Evolutionary conservation across 805 yeast genomes (phyloP), one percentile per base, ranked within the genome.

Genomic region (Candida takata): DNA sequence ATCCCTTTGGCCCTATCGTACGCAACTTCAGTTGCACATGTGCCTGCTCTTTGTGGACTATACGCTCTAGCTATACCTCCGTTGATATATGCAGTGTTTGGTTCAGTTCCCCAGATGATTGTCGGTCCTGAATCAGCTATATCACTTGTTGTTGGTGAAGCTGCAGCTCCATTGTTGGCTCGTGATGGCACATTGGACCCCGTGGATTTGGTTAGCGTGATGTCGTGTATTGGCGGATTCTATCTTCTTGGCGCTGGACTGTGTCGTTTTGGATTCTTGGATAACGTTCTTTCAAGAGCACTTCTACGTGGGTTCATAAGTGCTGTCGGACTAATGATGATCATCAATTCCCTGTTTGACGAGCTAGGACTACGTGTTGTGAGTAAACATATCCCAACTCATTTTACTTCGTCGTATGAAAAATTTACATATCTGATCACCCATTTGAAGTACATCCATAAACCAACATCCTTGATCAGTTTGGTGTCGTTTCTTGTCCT

Each of bases 71-170:
- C 84, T 1, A 65, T 83, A 4, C 85, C 92, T 0, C 94, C 95
- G 0, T 60, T 81, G n/a, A 61, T 84, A 7, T 87, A 87, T 54
- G 69, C 85, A 6, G 41, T 86, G 4, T 66, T 86, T 40, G 96
- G 96, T 0, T 74, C 92, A 0, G 94, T 86, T 1, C 95, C 95
- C 0, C 80, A 79, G 40, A 75, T 87, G 81, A 77, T 86, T 27
- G 94, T 87, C 14, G 95, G 95, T 0, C 95, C 96, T 1, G 94
- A 87, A 56, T 88, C 90, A 14, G 88, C 95, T 1, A 77, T 85
- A 8, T 84, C 94, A 0, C 64, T 88, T 48, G 77, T 87, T 11
- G 77, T 83, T 18, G 95, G 95, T 2, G 90, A 82, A 48, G 76
- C 81, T 0, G 74, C 84, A 8, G 82, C 79, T 40, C 73, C 69